Percentiles rank a stretch among this genome's conserved stretches.
phyloP scores from a whole-genome alignment of 495 filamentous ascomycete species.

The Penicillium lividum region DNA sequence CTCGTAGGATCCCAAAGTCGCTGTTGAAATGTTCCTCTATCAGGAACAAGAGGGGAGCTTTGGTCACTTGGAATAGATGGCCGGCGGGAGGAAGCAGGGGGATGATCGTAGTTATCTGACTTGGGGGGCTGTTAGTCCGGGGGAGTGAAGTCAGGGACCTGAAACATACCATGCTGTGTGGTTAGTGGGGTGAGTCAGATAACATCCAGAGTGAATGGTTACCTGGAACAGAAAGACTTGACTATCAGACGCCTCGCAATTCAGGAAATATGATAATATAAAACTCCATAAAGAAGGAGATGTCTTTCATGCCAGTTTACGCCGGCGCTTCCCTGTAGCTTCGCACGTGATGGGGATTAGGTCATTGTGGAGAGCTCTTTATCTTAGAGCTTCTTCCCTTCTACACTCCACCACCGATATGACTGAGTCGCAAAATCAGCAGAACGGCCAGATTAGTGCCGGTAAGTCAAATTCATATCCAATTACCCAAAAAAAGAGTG shows the following conservation, averaged over 20 bases:
- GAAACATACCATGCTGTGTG: constrained; percentile 29
- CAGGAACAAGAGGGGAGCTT: background rate
- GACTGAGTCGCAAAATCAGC: constrained; percentile 24
- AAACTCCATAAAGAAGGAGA: background rate
- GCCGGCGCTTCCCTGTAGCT: background rate
- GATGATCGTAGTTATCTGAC: constrained; percentile 63
- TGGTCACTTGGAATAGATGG: constrained; percentile 22
- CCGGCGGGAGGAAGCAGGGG: constrained; percentile 48
- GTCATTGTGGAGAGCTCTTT: constrained; percentile 30
- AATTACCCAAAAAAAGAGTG: background rate
- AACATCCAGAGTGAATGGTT: background rate
- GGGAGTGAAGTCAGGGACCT: constrained; percentile 2
- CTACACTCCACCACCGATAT: constrained; percentile 20
- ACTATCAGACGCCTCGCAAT: background rate
- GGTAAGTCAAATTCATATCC: constrained; percentile 34
- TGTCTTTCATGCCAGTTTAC: background rate
- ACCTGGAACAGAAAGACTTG: constrained; percentile 8
- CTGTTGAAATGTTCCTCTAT: constrained; percentile 5
- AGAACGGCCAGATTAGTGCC: constrained; percentile 51
- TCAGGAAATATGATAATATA: background rate
- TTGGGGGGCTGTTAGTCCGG: constrained; percentile 21
- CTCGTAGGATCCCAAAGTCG: background rate
- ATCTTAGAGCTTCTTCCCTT: constrained; percentile 1
- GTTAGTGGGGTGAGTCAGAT: constrained; percentile 3
- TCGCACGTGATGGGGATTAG: constrained; percentile 30